Conservation (phyloP, 2,329 filamentous ascomycete genomes). For the Colletotrichum neosansevieriae region DNA sequence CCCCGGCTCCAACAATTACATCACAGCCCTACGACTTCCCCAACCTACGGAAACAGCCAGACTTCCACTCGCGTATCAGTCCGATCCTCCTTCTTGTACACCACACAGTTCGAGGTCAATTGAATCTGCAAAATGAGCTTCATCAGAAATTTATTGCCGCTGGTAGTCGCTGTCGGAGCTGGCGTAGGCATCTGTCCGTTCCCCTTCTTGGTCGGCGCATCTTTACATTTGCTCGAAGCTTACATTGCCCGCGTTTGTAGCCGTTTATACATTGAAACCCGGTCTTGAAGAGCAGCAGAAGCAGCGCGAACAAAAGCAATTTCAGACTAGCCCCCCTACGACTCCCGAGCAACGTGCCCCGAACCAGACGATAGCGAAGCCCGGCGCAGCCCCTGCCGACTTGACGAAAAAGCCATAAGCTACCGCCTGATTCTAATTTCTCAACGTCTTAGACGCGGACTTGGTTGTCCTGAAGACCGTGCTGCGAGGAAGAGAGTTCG, state of each 20-base stretch:
- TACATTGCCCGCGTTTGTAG: constrained; percentile 11
- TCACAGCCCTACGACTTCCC: neutral
- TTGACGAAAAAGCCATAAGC: neutral
- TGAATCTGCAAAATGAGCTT: constrained; percentile 20
- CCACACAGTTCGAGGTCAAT: neutral
- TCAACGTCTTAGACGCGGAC: too few relatives aligned
- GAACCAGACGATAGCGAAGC: constrained; percentile 5
- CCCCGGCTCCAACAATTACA: constrained; percentile 11
- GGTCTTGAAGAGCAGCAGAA: constrained; percentile 29
- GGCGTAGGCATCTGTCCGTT: constrained; percentile 32
- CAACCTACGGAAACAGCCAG: too few relatives aligned
- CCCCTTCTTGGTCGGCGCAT: neutral
- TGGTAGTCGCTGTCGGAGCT: constrained; percentile 25
- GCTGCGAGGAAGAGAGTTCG: too few relatives aligned
- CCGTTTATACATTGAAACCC: constrained; percentile 32
- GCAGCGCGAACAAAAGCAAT: constrained; percentile 8
- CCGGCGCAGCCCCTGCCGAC: neutral
- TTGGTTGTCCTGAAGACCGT: too few relatives aligned
- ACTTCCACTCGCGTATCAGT: too few relatives aligned
- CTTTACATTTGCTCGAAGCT: neutral
- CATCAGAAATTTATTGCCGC: constrained; percentile 23
- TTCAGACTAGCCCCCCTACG: neutral
- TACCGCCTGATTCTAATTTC: neutral
- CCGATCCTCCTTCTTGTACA: neutral
- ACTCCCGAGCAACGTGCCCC: neutral